Conservation (phyloP, 495 filamentous ascomycete genomes). For the Hypoxylon intermedium region DNA sequence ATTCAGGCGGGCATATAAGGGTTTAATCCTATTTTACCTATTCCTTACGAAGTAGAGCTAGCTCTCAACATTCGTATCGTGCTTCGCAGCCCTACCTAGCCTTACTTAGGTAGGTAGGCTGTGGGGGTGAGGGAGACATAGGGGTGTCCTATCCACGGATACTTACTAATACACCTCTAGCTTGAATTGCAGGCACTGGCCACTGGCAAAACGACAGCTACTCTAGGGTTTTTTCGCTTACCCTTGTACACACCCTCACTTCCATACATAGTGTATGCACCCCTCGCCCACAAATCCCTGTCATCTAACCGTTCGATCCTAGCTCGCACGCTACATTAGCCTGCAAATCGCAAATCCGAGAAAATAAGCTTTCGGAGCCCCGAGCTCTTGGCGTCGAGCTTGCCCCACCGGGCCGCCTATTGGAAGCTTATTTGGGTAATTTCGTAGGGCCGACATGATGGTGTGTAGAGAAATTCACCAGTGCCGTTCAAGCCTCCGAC, state of each 20-base stretch:
- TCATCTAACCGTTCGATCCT: background rate
- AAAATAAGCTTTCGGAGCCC: conserved; percentile 33
- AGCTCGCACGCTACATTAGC: background rate
- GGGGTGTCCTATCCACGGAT: background rate
- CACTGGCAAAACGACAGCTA: too few relatives aligned
- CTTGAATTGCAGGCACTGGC: too few relatives aligned
- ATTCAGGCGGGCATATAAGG: conserved; percentile 18
- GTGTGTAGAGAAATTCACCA: background rate
- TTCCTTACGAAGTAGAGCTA: too few relatives aligned
- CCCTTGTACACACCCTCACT: too few relatives aligned
- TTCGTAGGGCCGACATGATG: background rate
- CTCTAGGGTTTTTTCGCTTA: too few relatives aligned
- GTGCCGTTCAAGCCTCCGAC: conserved; percentile 6
- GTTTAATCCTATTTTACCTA: conserved; percentile 20
- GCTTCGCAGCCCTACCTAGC: conserved; percentile 4
- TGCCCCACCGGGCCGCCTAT: background rate
- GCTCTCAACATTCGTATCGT: conserved; percentile 1
- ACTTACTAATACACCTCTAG: too few relatives aligned
- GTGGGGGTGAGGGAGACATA: background rate
- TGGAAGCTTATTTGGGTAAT: conserved; percentile 24
- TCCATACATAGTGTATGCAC: too few relatives aligned
- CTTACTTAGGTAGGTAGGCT: background rate
- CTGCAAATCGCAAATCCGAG: conserved; percentile 15
- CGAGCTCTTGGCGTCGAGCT: conserved; percentile 12
- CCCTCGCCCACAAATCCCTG: background rate